Percentiles rank a stretch among this genome's conserved stretches.
phyloP scores from a whole-genome alignment of 495 filamentous ascomycete species.

The Elasticomyces elasticus region DNA sequence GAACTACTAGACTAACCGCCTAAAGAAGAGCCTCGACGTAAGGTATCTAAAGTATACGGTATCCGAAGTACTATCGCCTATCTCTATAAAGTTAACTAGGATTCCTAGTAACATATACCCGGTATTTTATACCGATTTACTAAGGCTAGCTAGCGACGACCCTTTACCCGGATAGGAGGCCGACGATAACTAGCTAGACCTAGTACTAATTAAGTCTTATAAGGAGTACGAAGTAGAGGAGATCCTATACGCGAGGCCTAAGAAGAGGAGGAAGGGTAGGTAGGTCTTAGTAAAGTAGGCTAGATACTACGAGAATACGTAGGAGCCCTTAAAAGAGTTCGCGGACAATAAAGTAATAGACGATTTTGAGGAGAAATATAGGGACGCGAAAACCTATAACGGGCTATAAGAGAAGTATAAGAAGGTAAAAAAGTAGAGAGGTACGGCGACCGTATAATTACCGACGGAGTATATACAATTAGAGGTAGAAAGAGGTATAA shows the following conservation, averaged over 20 bases:
- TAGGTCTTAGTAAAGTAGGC: neutral
- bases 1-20: neutral
- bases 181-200: neutral
- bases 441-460: too few relatives aligned
- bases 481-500: neutral
- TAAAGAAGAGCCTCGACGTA: neutral
- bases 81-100: neutral
- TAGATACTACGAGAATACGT: neutral
- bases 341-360: neutral
- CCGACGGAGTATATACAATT: too few relatives aligned
- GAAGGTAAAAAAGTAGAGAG: neutral
- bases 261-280: neutral
- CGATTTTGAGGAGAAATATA: neutral
- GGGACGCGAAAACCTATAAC: neutral
- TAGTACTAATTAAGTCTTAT: neutral
- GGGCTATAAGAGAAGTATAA: neutral
- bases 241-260: neutral
- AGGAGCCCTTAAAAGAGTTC: neutral
- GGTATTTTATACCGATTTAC: neutral
- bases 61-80: neutral
- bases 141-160: neutral
- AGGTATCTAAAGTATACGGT: neutral
- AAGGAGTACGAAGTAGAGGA: neutral
- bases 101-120: neutral
- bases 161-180: neutral